phyloP scores from a whole-genome alignment of 2,329 filamentous ascomycete genomes.

The Diplodia sapinea region DNA sequence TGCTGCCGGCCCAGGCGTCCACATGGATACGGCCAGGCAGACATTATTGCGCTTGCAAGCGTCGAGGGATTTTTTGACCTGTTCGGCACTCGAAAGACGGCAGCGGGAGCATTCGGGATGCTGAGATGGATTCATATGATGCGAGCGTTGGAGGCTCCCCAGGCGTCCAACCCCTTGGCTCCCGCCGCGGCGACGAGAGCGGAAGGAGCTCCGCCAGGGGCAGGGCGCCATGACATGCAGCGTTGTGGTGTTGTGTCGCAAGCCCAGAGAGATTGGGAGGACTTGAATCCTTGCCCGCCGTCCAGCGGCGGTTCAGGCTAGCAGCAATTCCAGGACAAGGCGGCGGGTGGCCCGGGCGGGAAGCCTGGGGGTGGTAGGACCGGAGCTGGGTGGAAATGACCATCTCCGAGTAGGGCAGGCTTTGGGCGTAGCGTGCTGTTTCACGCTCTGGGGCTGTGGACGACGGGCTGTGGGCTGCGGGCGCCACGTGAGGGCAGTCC shows the following conservation, averaged over 20 bases:
- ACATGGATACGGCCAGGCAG: background rate
- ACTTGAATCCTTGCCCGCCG: constrained; percentile 16
- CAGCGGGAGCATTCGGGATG: constrained; percentile 7
- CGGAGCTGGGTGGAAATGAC: constrained; percentile 18
- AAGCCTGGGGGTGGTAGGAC: constrained; percentile 8
- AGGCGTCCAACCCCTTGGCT: constrained; percentile 27
- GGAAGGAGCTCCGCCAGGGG: constrained; percentile 27
- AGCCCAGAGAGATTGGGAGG: constrained; percentile 22
- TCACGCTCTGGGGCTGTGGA: constrained; percentile 17
- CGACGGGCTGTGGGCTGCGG: constrained; percentile 3
- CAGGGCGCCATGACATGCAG: constrained; percentile 25
- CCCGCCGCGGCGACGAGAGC: constrained; percentile 13
- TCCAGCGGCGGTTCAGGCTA: constrained; percentile 18
- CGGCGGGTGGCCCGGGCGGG: constrained; percentile 12
- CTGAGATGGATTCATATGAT: background rate
- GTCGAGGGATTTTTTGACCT: constrained; percentile 14
- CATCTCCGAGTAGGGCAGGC: constrained; percentile 10
- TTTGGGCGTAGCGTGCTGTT: constrained; percentile 14
- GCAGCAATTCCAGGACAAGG: constrained; percentile 13
- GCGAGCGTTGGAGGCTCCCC: background rate
- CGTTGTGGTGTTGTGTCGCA: constrained; percentile 27
- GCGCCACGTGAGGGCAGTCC: constrained; percentile 24
- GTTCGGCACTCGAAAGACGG: background rate
- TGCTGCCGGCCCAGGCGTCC: background rate
- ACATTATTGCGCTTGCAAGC: background rate